phyloP scores from a whole-genome alignment of 495 filamentous ascomycete species.

The Neurospora tetrasperma region DNA sequence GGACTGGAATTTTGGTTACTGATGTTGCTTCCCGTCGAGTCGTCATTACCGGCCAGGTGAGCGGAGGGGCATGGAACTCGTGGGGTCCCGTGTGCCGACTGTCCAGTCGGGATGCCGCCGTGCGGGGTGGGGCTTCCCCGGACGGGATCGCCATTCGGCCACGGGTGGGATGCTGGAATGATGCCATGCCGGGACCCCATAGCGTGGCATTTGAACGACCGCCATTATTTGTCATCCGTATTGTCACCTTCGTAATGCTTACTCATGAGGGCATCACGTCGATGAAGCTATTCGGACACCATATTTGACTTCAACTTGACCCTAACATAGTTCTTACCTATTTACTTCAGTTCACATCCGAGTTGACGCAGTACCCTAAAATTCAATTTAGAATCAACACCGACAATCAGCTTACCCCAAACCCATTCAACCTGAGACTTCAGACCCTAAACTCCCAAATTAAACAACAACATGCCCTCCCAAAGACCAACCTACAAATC shows the following conservation, averaged over 20 bases:
- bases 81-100: background rate
- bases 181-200: background rate
- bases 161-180: background rate
- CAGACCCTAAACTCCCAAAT: background rate
- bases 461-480: background rate
- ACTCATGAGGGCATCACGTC: background rate
- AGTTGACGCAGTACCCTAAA: background rate
- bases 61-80: background rate
- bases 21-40: background rate
- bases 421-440: background rate
- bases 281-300: background rate
- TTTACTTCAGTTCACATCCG: background rate
- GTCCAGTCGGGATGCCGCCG: background rate
- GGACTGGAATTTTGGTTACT: background rate
- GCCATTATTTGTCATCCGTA: background rate
- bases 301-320: background rate
- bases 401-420: background rate
- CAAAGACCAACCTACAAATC: constrained; percentile 46
- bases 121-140: background rate
- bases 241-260: background rate
- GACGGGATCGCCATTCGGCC: background rate
- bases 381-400: background rate
- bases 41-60: background rate
- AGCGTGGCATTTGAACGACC: background rate
- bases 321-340: background rate